These are phyloP conservation scores for Tremellales sp. DNA, from an alignment of 1,284 basidiomycete species.

Conservation along the genomic window DNA sequence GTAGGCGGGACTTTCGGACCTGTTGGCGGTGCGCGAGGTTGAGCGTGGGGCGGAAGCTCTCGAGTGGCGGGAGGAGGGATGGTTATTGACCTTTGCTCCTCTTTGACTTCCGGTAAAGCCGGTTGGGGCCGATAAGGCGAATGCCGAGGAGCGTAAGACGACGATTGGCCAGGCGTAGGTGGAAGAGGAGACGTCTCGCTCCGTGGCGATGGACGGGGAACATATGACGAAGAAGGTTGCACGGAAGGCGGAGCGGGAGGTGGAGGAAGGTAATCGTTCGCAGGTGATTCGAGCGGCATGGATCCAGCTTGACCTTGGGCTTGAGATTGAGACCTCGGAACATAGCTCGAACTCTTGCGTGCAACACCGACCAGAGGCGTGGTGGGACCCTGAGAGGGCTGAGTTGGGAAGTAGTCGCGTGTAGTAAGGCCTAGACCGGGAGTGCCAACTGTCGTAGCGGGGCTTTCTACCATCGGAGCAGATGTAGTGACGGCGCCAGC, in stretches of 20 bases:
- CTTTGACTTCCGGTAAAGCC: constrained; percentile 3
- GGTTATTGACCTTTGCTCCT: no score
- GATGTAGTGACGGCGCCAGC: background rate
- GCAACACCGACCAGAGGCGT: background rate
- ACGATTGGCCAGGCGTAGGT: background rate
- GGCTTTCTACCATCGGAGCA: constrained; percentile 1
- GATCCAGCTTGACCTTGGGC: no score
- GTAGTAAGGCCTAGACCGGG: background rate
- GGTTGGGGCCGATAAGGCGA: background rate
- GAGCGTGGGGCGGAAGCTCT: constrained; percentile 12
- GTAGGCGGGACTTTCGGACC: constrained; percentile 23
- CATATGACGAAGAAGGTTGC: background rate
- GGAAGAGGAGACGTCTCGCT: background rate
- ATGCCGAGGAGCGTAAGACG: background rate
- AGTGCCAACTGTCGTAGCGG: background rate
- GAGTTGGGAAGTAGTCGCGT: background rate
- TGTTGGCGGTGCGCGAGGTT: constrained; percentile 10
- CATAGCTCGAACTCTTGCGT: constrained; percentile 7
- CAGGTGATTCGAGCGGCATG: background rate
- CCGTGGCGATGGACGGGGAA: background rate
- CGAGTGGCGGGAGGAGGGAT: constrained; percentile 11
- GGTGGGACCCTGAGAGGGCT: background rate
- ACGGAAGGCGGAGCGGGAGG: background rate
- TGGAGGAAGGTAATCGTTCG: background rate
- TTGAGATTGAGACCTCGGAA: constrained; percentile 4